Percentiles rank a stretch among this genome's conserved stretches.
phyloP scores from a whole-genome alignment of 2,329 filamentous ascomycete genomes.

The Pseudogymnoascus sp. region DNA sequence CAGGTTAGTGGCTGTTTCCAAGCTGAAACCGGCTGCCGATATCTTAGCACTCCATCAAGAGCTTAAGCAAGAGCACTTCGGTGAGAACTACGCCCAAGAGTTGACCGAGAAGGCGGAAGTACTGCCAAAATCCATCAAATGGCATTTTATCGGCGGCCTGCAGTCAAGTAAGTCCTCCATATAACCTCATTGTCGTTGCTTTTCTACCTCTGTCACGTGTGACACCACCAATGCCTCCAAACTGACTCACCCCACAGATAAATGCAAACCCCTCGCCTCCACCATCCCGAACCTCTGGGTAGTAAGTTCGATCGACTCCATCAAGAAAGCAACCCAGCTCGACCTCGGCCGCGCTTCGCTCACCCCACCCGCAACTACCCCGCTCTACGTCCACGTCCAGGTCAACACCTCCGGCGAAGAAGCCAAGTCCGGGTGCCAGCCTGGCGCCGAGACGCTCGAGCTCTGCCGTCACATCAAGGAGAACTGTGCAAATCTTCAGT shows the following conservation, averaged over 20 bases:
- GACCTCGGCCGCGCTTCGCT: conserved; percentile 65
- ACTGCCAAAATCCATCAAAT: conserved; percentile 68
- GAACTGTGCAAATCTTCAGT: conserved; percentile 61
- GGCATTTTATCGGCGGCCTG: conserved; percentile 95
- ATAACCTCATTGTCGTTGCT: neutral
- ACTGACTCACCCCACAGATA: conserved; percentile 47
- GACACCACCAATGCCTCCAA: neutral
- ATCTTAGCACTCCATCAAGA: conserved; percentile 70
- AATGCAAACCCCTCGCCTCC: conserved; percentile 76
- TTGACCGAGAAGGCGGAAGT: conserved; percentile 75
- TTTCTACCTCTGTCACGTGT: neutral
- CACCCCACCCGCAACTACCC: conserved; percentile 20
- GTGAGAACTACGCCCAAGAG: conserved; percentile 94
- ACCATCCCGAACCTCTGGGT: conserved; percentile 84
- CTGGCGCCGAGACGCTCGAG: conserved; percentile 49
- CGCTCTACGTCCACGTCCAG: conserved; percentile 67
- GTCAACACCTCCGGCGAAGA: conserved; percentile 91
- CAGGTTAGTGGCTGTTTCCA: conserved; percentile 88
- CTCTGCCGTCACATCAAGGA: conserved; percentile 64
- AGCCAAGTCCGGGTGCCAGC: conserved; percentile 73
- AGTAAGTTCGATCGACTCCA: conserved; percentile 80
- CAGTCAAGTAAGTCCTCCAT: conserved; percentile 55
- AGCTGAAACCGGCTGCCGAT: conserved; percentile 88
- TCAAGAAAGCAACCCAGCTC: conserved; percentile 79
- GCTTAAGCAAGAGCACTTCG: conserved; percentile 66